A percentile compares a stretch with the other conserved stretches of the same genome.
These are phyloP conservation scores for Lotus japonicus DNA, from an alignment of 306 rosid species.

Conservation along the genomic window DNA sequence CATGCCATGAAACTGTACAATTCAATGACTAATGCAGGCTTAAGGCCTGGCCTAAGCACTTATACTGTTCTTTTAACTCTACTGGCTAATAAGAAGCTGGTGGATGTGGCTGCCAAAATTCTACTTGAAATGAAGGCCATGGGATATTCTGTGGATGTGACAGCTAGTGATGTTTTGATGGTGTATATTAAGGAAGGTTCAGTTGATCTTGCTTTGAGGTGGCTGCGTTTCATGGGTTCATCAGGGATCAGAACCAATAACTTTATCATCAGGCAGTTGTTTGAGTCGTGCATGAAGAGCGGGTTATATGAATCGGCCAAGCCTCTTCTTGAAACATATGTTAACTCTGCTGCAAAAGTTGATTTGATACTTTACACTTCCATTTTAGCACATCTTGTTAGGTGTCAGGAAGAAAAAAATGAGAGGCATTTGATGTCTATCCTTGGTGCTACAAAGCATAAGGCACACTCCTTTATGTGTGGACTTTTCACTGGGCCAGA, in stretches of 20 bases:
- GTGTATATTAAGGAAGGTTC: constrained; percentile 93
- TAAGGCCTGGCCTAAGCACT: constrained; percentile 81
- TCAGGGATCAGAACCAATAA: constrained; percentile 85
- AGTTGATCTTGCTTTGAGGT: constrained; percentile 79
- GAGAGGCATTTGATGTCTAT: constrained; percentile 94
- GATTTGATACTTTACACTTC: constrained; percentile 93
- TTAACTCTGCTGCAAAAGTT: constrained; percentile 80
- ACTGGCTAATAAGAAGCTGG: constrained; percentile 78
- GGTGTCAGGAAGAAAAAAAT: constrained; percentile 80
- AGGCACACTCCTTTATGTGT: constrained; percentile 84
- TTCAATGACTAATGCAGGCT: constrained; percentile 87
- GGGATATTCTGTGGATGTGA: constrained; percentile 91
- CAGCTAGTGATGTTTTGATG: constrained; percentile 90
- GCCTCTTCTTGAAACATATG: constrained; percentile 85
- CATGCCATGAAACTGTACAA: constrained; percentile 78
- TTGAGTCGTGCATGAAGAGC: constrained; percentile 90
- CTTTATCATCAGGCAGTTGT: constrained; percentile 83
- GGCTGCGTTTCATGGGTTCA: constrained; percentile 94
- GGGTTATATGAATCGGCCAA: constrained; percentile 76
- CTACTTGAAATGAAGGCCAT: constrained; percentile 91
- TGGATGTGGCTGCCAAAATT: constrained; percentile 41
- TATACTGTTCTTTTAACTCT: constrained; percentile 70
- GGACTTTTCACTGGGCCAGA: constrained; percentile 87
- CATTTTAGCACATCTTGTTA: constrained; percentile 81
- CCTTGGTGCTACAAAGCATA: constrained; percentile 74